Conservation (phyloP, 208 protist species). For the Trypanosoma melophagium region DNA sequence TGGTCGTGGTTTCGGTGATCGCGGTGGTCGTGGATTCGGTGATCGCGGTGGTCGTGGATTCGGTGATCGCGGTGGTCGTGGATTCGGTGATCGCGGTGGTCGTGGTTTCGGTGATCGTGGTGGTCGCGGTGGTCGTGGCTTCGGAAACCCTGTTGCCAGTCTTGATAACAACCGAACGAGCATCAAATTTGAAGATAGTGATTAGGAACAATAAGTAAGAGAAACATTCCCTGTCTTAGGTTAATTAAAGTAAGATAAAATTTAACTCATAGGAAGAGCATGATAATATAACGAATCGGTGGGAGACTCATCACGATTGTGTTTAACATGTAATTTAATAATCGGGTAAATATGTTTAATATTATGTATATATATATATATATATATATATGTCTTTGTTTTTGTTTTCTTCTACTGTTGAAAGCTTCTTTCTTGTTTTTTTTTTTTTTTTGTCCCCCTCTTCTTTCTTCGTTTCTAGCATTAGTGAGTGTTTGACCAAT, state of each 20-base stretch:
- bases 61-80: conserved; percentile 26
- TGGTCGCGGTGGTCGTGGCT: conserved; percentile 49
- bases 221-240: background rate
- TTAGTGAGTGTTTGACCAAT: no score
- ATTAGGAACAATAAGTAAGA: conserved; percentile 55
- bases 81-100: conserved; percentile 33
- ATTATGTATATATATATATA: conserved; percentile 2
- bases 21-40: conserved; percentile 24
- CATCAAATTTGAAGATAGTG: conserved; percentile 71
- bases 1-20: conserved; percentile 25
- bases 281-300: background rate
- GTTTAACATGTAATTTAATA: no score
- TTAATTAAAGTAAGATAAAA: background rate
- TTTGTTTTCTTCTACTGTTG: background rate
- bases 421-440: background rate
- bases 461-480: no score
- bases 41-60: conserved; percentile 33
- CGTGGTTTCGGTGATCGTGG: conserved; percentile 24
- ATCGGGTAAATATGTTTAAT: background rate
- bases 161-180: conserved; percentile 57
- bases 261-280: background rate
- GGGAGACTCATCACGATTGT: background rate
- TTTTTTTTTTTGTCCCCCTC: conserved; percentile 14
- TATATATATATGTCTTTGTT: conserved; percentile 16
- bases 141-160: conserved; percentile 51